Percentiles rank a stretch among this genome's conserved stretches.
phyloP scores from a whole-genome alignment of 140 eudicot genomes.

The Cichorium intybus region DNA sequence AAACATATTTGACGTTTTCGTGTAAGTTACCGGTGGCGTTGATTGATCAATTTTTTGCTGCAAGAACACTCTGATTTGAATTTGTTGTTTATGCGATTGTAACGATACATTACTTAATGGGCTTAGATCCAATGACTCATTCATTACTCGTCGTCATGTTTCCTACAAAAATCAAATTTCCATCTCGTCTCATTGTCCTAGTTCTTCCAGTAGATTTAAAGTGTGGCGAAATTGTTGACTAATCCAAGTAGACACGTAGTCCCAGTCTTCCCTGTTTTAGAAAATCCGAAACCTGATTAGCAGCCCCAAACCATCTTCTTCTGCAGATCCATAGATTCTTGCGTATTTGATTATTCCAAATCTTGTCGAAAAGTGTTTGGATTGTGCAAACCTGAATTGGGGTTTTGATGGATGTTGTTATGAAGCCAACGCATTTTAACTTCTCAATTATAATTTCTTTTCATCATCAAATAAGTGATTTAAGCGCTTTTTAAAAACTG shows the following conservation, averaged over 20 bases:
- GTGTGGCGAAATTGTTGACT: neutral
- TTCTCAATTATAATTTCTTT: no score
- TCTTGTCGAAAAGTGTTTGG: neutral
- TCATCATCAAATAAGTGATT: no score
- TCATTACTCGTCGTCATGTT: conserved; percentile 51
- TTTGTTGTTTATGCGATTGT: conserved; percentile 27
- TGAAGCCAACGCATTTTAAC: no score
- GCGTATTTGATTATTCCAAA: neutral
- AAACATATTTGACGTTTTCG: conserved; percentile 51
- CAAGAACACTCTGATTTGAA: conserved; percentile 21
- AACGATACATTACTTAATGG: conserved; percentile 52
- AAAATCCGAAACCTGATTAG: neutral
- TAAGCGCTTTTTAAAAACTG: no score
- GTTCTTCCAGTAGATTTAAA: neutral
- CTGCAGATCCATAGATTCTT: neutral
- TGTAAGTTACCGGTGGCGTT: conserved; percentile 31
- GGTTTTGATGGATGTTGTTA: neutral
- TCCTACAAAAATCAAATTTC: conserved; percentile 27
- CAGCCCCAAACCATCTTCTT: neutral
- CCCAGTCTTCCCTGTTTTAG: neutral
- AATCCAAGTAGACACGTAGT: neutral
- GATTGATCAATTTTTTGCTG: conserved; percentile 24
- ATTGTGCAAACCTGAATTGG: conserved; percentile 2
- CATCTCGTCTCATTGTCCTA: conserved; percentile 41
- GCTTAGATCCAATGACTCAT: conserved; percentile 60